Conservation (phyloP, 352 stramenopile genomes). For the Pythium guiyangense region DNA sequence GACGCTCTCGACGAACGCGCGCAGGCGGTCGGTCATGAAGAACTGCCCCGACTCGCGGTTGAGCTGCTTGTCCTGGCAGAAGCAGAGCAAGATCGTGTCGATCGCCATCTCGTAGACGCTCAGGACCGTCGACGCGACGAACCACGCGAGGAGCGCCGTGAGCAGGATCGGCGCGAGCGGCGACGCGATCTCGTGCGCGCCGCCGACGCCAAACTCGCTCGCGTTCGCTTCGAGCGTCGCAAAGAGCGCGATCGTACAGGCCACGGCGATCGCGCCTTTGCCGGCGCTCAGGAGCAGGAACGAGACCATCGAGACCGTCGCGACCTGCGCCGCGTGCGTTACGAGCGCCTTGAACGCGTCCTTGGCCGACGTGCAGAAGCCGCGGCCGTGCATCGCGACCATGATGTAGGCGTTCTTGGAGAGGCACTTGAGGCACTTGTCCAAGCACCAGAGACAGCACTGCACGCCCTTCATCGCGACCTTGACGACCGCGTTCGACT, state of each 20-base stretch:
- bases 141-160: constrained; percentile 90
- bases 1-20: constrained; percentile 63
- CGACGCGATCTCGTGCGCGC: constrained; percentile 67
- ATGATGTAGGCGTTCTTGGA: constrained; percentile 96
- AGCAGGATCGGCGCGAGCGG: constrained; percentile 86
- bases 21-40: constrained; percentile 78
- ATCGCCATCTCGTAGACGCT: constrained; percentile 95
- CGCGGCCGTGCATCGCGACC: constrained; percentile 71
- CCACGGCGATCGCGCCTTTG: constrained; percentile 81
- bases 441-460: constrained; percentile 94
- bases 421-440: constrained; percentile 96
- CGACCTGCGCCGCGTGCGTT: constrained; percentile 86
- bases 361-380: constrained; percentile 85
- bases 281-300: constrained; percentile 91
- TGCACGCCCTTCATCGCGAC: constrained; percentile 84
- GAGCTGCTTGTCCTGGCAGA: constrained; percentile 89
- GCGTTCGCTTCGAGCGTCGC: constrained; percentile 52
- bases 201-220: constrained; percentile 44
- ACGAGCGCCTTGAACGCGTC: constrained; percentile 93
- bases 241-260: constrained; percentile 53
- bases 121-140: constrained; percentile 92
- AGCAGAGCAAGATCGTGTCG: constrained; percentile 94
- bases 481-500: constrained; percentile 74
- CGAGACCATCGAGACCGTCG: constrained; percentile 85
- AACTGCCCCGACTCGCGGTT: constrained; percentile 69